Evolutionary conservation across 768 basidiomycete genomes (phyloP).

Genomic region (Tremella mesenterica): DNA sequence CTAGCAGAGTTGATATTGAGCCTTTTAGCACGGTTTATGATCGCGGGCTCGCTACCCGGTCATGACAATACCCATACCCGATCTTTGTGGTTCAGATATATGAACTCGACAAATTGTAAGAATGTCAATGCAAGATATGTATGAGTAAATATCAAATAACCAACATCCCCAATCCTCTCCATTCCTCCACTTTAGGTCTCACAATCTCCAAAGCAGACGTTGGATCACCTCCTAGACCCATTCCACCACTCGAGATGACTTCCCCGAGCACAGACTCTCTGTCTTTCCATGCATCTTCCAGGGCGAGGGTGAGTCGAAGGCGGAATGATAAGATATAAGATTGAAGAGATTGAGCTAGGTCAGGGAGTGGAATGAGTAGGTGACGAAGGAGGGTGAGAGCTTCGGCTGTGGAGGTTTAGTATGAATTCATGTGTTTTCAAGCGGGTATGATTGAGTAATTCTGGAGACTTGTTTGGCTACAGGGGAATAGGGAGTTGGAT

Average conservation of each 20-base stretch:
- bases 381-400: constrained; percentile 63
- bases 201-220: constrained; percentile 11
- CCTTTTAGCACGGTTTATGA: no score
- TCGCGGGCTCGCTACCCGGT: no score
- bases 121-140: no score
- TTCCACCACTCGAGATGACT: constrained; percentile 24
- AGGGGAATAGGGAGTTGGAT: no score
- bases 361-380: constrained; percentile 59
- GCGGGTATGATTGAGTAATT: no score
- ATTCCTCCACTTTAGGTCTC: constrained; percentile 10
- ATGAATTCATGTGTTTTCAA: no score
- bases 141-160: not conserved
- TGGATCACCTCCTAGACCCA: constrained; percentile 22
- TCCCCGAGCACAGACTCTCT: constrained; percentile 24
- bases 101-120: no score
- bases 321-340: constrained; percentile 52
- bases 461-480: no score
- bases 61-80: no score
- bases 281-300: constrained; percentile 34
- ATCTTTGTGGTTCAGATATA: no score
- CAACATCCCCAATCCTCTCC: constrained; percentile 33
- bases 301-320: constrained; percentile 6
- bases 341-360: constrained; percentile 58
- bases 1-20: no score
- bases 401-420: constrained; percentile 56